Evolutionary conservation across 73 alveolate species (phyloP).

Genomic region (Tetrahymena thermophila): DNA sequence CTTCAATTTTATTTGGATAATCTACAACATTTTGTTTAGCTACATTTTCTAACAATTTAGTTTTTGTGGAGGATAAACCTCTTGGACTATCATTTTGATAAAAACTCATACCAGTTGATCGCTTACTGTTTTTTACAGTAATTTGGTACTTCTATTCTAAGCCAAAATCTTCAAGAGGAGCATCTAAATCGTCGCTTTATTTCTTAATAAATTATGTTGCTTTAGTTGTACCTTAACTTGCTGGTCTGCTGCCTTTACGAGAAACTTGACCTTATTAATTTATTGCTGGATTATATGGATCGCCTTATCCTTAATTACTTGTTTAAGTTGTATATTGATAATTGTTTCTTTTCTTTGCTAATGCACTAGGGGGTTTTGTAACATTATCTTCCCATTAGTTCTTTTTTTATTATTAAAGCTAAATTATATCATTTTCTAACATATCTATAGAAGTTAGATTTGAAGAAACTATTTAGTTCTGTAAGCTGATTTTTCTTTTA

Average conservation of each 20-base stretch:
- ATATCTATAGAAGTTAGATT: neutral
- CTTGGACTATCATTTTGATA: neutral
- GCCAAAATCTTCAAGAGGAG: neutral
- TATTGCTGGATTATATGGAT: neutral
- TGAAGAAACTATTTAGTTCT: neutral
- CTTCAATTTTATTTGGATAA: neutral
- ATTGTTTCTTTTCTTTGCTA: neutral
- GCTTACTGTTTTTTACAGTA: neutral
- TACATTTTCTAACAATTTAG: neutral
- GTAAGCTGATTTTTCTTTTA: neutral
- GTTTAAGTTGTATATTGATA: neutral
- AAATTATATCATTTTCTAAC: neutral
- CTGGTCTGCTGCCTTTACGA: neutral
- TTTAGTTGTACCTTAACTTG: neutral
- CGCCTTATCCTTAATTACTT: neutral
- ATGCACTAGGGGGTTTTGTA: neutral
- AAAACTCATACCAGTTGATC: neutral
- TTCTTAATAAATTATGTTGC: neutral
- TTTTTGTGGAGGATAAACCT: neutral
- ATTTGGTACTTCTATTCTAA: neutral
- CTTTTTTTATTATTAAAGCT: neutral
- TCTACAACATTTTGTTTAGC: neutral
- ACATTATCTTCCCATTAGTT: neutral
- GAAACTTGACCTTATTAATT: neutral
- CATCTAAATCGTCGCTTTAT: neutral